Evolutionary conservation across 371 early-diverging fungal species (phyloP), one percentile per base, ranked within the genome.

Genomic region (Capniomyces stellatus): DNA sequence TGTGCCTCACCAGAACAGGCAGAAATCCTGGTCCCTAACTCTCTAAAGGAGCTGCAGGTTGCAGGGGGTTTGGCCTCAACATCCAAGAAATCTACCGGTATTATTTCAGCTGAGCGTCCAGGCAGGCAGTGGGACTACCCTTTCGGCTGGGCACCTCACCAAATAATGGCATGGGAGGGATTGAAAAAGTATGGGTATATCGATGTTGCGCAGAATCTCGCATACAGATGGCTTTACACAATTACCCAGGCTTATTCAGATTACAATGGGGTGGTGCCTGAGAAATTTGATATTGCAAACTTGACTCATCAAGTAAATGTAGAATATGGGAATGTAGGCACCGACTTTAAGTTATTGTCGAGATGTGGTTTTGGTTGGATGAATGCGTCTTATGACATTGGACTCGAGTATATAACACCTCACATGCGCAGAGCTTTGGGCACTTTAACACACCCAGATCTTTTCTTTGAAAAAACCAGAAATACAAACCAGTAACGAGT

Each of bases 351-450:
- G 67, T 85, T 77, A 62, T 84, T 94, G n/a, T 85, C 90, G 0
- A 74, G 86, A 6, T 94, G 93, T 70, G 97, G 97, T 1, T 96
- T 96, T 70, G 97, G 94, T 13, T 96, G 94, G 97, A 94, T 94
- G 94, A 96, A 94, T 58, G 84, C 94, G 1, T 81, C 80, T 23
- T 86, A 81, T 64, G 83, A 88, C 68, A 77, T 91, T 24, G 94
- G 94, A 2, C 61, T 90, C 46, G 74, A 63, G 6, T 79, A 84
- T 50, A 61, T 93, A 55, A 81, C 77, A 12, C 66, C 71, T 4
- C 75, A 76, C 47, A 74, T 85, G 76, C 70, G 82, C 15, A 76
- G 92, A 15, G 86, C 87, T 0, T 60, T 93, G 29, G 90, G 91
- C 1, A 73, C 82, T 2, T 77, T 89, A 54, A 83, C 83, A 30